Conservation (phyloP, 2,329 filamentous ascomycete species). For the Raffaelea albimanens region DNA sequence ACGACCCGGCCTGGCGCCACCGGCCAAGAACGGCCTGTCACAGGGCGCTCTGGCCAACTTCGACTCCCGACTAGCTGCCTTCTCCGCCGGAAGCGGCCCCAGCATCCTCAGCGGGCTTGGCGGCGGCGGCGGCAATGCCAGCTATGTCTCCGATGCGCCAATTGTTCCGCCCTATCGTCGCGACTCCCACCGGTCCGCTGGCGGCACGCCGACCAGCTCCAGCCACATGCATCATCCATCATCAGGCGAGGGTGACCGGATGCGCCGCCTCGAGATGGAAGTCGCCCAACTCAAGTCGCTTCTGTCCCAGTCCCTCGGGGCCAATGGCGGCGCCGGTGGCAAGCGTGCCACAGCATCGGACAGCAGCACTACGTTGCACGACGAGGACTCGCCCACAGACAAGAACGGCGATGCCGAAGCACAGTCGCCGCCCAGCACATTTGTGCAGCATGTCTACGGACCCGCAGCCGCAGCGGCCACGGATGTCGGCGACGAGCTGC, state of each 20-base stretch:
- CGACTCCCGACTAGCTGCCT: conserved; percentile 29
- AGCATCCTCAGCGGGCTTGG: neutral
- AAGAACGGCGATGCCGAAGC: conserved; percentile 13
- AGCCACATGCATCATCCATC: conserved; percentile 9
- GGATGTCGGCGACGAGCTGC: conserved; percentile 33
- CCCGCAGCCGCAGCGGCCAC: conserved; percentile 28
- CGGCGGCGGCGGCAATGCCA: conserved; percentile 1
- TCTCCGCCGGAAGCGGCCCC: conserved; percentile 24
- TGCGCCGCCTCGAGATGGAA: conserved; percentile 50
- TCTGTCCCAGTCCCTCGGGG: conserved; percentile 19
- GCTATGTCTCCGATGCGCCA: conserved; percentile 21
- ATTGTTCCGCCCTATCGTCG: conserved; percentile 22
- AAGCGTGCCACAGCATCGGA: conserved; percentile 14
- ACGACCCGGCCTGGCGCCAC: conserved; percentile 26
- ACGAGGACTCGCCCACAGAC: conserved; percentile 13
- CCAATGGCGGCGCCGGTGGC: neutral
- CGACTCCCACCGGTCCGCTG: conserved; percentile 18
- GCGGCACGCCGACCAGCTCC: conserved; percentile 1
- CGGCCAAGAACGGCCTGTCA: conserved; percentile 36
- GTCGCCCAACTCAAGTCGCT: conserved; percentile 46
- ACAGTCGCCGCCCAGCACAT: conserved; percentile 12
- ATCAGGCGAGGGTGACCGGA: conserved; percentile 44
- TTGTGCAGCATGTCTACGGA: conserved; percentile 21
- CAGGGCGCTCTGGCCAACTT: conserved; percentile 33
- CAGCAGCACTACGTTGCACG: conserved; percentile 14